Percentiles rank a stretch among this genome's conserved stretches.
Conservation (phyloP, 345 rosid species). For the Chamaenerion angustifolium region DNA sequence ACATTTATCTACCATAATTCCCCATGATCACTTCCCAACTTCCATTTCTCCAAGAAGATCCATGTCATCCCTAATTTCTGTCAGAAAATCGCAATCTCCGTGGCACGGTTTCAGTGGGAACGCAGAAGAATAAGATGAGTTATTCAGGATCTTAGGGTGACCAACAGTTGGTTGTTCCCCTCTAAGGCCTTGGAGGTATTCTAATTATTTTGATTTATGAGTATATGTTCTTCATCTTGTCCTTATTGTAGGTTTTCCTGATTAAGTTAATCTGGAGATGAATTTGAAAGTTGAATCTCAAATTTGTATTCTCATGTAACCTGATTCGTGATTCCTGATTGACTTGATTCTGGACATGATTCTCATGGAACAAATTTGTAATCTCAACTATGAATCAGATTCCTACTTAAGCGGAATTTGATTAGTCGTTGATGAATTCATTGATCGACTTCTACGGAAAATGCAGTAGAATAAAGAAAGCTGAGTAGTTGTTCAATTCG, state of each 20-base stretch:
- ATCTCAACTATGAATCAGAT: no score
- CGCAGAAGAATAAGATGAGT: slow-evolving; percentile 19
- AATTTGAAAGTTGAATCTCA: background rate
- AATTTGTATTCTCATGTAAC: no score
- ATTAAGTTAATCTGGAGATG: background rate
- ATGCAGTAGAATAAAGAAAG: slow-evolving; percentile 18
- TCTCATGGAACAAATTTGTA: no score
- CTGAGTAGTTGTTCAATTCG: slow-evolving; percentile 25
- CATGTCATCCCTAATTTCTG: slow-evolving; percentile 8
- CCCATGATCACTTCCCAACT: background rate
- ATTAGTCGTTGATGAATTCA: slow-evolving; percentile 22
- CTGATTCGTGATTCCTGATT: no score
- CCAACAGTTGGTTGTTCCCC: no score
- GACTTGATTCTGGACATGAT: no score
- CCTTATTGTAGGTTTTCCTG: background rate
- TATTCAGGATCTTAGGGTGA: slow-evolving; percentile 51
- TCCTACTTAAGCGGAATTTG: no score
- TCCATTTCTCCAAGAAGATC: background rate
- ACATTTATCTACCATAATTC: background rate
- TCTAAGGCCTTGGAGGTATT: no score
- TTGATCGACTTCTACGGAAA: slow-evolving; percentile 34
- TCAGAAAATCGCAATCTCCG: slow-evolving; percentile 11
- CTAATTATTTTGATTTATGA: background rate
- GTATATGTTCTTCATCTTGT: no score
- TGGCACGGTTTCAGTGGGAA: slow-evolving; percentile 9